phyloP scores from a whole-genome alignment of 345 rosid genomes.

The Eucalyptus marginata region DNA sequence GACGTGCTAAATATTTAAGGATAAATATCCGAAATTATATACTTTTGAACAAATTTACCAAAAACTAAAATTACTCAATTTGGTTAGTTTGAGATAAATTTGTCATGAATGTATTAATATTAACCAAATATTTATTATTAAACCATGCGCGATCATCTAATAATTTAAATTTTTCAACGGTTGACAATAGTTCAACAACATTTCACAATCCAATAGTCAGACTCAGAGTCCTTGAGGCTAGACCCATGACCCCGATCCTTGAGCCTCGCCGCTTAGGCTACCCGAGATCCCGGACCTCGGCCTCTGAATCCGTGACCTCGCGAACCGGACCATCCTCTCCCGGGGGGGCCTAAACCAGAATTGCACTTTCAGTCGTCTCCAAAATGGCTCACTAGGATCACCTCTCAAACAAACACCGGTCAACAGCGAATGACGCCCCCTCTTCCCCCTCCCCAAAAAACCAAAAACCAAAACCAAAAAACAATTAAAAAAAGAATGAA shows the following conservation, averaged over 20 bases:
- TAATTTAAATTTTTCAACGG: fast-evolving
- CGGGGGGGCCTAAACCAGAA: background rate
- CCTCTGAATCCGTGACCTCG: background rate
- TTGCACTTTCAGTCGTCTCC: background rate
- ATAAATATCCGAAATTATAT: no score
- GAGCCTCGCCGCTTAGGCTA: fast-evolving
- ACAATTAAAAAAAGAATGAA: background rate
- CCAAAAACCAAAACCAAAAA: no score
- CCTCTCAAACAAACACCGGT: background rate
- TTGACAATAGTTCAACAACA: no score
- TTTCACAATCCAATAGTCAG: fast-evolving
- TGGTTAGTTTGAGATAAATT: fast-evolving
- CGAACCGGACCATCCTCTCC: background rate
- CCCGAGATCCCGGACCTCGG: background rate
- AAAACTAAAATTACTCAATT: no score
- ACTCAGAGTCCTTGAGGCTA: background rate
- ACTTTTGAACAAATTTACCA: no score
- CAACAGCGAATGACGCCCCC: background rate
- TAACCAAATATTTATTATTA: no score
- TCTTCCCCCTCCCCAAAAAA: background rate
- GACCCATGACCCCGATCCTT: background rate
- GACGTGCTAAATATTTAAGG: no score
- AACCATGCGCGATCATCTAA: no score
- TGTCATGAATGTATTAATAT: fast-evolving
- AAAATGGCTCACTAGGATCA: background rate